phyloP scores from a whole-genome alignment of 73 alveolate species.

The Vitrella brassicaformis region DNA sequence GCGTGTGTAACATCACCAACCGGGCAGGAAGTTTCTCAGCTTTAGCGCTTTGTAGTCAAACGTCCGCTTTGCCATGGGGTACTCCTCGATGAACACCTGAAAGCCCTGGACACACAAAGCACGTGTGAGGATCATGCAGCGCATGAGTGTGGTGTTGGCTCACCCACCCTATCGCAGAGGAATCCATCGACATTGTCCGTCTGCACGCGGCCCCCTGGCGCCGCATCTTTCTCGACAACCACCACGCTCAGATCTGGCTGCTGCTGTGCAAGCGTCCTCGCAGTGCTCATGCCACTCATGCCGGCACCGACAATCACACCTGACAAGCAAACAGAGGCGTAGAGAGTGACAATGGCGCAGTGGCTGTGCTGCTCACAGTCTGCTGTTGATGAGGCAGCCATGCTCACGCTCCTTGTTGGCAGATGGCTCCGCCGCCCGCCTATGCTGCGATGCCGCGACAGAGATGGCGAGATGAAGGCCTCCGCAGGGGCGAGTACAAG shows the following conservation, averaged over 20 bases:
- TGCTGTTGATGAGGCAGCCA: too few species aligned
- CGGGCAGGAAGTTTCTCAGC: background rate
- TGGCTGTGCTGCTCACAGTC: too few species aligned
- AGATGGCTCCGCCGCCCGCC: too few species aligned
- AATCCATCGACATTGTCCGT: background rate
- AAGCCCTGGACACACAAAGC: background rate
- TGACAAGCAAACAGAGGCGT: too few species aligned
- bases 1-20: too few species aligned
- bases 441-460: too few species aligned
- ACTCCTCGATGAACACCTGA: background rate
- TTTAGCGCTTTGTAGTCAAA: background rate
- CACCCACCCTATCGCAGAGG: background rate
- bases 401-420: too few species aligned
- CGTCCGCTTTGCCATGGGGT: background rate
- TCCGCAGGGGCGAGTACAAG: too few species aligned
- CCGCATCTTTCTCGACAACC: background rate
- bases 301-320: background rate
- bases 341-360: too few species aligned
- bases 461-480: too few species aligned
- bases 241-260: background rate
- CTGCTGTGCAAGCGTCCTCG: background rate
- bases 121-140: background rate
- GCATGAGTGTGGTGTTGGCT: background rate
- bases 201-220: background rate
- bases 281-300: background rate